phyloP scores from a whole-genome alignment of 345 rosid genomes.

The Isatis tinctoria region DNA sequence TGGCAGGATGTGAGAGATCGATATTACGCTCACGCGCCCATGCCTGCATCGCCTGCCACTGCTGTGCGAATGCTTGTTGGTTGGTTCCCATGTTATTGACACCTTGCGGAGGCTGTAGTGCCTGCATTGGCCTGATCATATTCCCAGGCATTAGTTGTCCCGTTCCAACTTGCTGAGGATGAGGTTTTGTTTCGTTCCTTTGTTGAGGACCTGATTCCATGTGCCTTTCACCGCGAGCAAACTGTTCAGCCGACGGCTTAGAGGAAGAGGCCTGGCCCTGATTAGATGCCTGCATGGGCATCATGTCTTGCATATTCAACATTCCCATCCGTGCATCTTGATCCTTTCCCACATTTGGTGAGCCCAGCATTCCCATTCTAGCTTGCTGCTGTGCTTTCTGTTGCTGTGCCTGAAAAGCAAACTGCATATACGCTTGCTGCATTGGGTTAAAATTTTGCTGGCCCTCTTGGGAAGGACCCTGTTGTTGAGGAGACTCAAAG shows the following conservation, averaged over 20 bases:
- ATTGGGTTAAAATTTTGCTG: conserved; percentile 67
- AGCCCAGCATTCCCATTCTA: conserved; percentile 62
- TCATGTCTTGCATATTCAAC: conserved; percentile 76
- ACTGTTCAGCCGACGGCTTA: conserved; percentile 61
- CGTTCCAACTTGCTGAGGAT: conserved; percentile 42
- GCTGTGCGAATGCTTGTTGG: conserved; percentile 73
- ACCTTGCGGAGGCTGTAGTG: conserved; percentile 56
- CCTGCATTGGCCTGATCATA: conserved; percentile 66
- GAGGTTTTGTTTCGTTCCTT: conserved; percentile 56
- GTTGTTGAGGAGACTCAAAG: conserved; percentile 73
- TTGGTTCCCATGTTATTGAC: conserved; percentile 55
- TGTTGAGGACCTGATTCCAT: conserved; percentile 62
- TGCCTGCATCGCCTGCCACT: conserved; percentile 76
- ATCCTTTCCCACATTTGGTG: conserved; percentile 53
- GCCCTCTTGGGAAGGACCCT: conserved; percentile 58
- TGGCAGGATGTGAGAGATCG: conserved; percentile 88
- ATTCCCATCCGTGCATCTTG: conserved; percentile 59
- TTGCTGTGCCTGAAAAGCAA: conserved; percentile 69
- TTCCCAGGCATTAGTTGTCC: conserved; percentile 61
- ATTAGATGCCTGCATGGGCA: conserved; percentile 66
- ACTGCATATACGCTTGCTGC: conserved; percentile 87
- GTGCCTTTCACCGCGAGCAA: conserved; percentile 60
- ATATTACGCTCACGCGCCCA: conserved; percentile 86
- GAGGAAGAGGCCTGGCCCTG: conserved; percentile 83
- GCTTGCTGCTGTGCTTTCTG: conserved; percentile 80